Base-by-base conservation (phyloP, 1,284 basidiomycete genomes). In the Malassezia globosa region DNA sequence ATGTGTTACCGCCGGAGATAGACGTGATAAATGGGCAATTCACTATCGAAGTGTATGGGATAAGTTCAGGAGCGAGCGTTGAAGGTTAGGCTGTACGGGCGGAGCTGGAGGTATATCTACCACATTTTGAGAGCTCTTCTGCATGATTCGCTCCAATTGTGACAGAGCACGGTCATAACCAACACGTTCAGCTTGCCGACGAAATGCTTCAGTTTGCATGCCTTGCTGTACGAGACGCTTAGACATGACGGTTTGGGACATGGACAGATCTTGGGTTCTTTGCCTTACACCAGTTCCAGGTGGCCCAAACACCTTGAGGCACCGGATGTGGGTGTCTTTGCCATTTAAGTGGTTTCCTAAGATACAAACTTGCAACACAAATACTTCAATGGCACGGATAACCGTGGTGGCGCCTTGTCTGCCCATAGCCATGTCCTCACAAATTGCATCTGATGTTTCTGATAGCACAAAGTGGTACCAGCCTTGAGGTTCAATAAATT, bases 271-370 rank as follows among this genome's bases (percentile, higher is more conserved):
- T 10, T 3, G 10, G 3, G 10, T n/a, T 37, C 10, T 14, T 5
- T 21, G 31, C 19, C 24, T 21, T 1, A 21, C 19, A 1, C 39
- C 37, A 10, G 37, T 19, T 5, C 16, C 29, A 5, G 42, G 37
- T 3, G 48, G 48, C 4, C 89, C 92, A 53, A 88, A 81, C 19
- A 96, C 79, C 44, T 79, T 81, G 35, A 97, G 73, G 1, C 89
- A 87, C 16, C 94, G 81, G 13, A 97, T 84, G 73, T 97, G 94
- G 7, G 94, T 97, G 73, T 99, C 94, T 72, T 97, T 97, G 3
- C 94, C 94, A 61, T 92, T 95, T 79, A 94, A 83, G 67, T 97
- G 89, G 68, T 97, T 97, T 18, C 85, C 82, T 18, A 89, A 77
- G 46, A 99, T 81, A 51, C 90, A 82, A 25, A 97, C 78, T 65